phyloP scores from a whole-genome alignment of 805 yeast species.

The Jamesozyma spencerorum region DNA sequence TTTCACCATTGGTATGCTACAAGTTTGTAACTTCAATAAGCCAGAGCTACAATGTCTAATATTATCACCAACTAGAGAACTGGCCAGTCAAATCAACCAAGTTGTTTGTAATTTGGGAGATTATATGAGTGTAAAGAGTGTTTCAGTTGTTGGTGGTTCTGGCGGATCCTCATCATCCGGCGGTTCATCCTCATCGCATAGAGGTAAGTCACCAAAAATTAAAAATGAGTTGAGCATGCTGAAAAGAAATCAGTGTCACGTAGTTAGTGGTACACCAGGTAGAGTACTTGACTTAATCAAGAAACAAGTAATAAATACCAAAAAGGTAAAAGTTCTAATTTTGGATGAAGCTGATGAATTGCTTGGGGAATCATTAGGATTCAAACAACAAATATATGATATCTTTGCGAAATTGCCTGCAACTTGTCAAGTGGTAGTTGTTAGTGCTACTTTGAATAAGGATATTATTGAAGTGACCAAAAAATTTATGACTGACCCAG shows the following conservation, averaged over 20 bases:
- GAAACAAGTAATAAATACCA: conserved; percentile 64
- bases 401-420: conserved; percentile 83
- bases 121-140: conserved; percentile 75
- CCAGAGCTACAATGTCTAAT: conserved; percentile 82
- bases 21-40: conserved; percentile 65
- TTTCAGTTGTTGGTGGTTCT: conserved; percentile 86
- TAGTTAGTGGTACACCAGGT: conserved; percentile 96
- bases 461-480: conserved; percentile 86
- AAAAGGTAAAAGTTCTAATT: conserved; percentile 76
- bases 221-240: conserved; percentile 72
- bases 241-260: conserved; percentile 67
- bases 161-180: not conserved
- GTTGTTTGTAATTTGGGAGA: conserved; percentile 82
- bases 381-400: conserved; percentile 92
- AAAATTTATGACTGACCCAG: conserved; percentile 92
- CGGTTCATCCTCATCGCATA: not conserved
- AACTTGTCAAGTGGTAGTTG: conserved; percentile 86
- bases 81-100: conserved; percentile 85
- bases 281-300: conserved; percentile 86
- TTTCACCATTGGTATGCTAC: conserved; percentile 89
- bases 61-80: conserved; percentile 91
- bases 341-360: conserved; percentile 97
- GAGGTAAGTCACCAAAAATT: conserved; percentile 41
- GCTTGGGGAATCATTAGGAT: conserved; percentile 75
- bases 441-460: conserved; percentile 89